Evolutionary conservation across 2,329 filamentous ascomycete species (phyloP).

Genomic region (Aspergillus tubingensis): DNA sequence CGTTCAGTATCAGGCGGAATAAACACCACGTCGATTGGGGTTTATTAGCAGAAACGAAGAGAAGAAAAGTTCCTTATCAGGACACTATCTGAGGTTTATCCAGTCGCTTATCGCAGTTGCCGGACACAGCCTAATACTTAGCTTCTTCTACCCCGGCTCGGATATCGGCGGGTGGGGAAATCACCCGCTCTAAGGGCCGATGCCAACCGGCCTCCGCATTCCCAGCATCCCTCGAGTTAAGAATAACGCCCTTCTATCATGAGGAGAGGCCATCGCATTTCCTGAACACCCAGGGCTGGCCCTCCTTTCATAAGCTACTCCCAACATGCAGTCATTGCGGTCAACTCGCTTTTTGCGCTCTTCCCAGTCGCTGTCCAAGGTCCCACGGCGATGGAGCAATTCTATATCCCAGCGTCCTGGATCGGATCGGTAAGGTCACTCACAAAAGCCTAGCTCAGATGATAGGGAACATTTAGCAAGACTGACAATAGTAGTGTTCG

Average conservation of each 20-base stretch:
- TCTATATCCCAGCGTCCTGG: conserved; percentile 61
- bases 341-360: conserved; percentile 11
- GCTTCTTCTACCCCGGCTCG: neutral
- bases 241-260: too few relatives aligned
- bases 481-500: conserved; percentile 50
- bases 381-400: conserved; percentile 49
- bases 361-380: neutral
- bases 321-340: neutral
- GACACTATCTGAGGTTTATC: neutral
- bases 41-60: too few relatives aligned
- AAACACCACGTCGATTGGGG: too few relatives aligned
- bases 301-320: neutral
- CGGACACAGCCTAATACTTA: neutral
- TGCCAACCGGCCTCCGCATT: conserved; percentile 7
- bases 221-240: conserved; percentile 1
- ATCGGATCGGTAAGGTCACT: conserved; percentile 57
- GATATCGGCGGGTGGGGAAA: conserved; percentile 1
- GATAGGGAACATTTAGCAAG: neutral
- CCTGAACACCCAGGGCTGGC: neutral
- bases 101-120: neutral
- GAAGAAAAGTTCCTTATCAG: too few relatives aligned
- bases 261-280: neutral
- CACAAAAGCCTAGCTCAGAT: neutral
- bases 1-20: too few relatives aligned
- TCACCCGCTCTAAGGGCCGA: neutral